Base-by-base conservation (phyloP, 495 filamentous ascomycete genomes). In the Aspergillus asperescens region DNA sequence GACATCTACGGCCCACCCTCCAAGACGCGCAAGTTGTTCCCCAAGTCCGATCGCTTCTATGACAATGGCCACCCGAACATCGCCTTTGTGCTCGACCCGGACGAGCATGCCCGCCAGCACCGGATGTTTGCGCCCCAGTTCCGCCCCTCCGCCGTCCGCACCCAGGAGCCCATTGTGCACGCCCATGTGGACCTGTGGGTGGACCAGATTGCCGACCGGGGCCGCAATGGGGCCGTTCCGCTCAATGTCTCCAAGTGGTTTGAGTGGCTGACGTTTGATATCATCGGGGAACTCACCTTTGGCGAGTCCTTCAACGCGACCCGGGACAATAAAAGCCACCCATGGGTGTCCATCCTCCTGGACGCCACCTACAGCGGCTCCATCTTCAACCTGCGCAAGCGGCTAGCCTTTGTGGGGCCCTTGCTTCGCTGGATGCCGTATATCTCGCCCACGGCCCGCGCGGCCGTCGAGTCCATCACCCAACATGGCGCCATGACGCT, bases 1-100 rank as follows among this genome's bases (percentile, higher is more conserved):
- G 48, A 51, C 25, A 51, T 51, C 23, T 51, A 51, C 25, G 48
- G 48, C 25, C 37, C 38, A 1, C 48, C 37, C 24, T 32, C 48
- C 23, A 42, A 32, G 38, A 51, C 32, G 3, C 32, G 32, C 32
- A 35, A 35, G 32, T n/a, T 35, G 13, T 35, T 35, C 32, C 32
- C 32, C 32, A 35, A 35, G 32, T 35, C 32, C 32, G 32, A 35
- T 16, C 32, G 32, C 2, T 35, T 35, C 32, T 35, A 35, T 35
- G 32, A 35, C 32, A 35, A 35, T n/a, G 32, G 32, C 13, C n/a
- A 35, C 32, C 32, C 32, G 12, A 35, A 35, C 32, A 35, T 35
- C 32, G 32, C 32, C 32, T 35, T 35, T n/a, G 32, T 35, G 32
- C 32, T 15, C 1, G 32, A 35, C 32, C 32, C 32, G 13, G 32